A percentile compares a stretch with the other conserved stretches of the same genome.
phyloP scores from a whole-genome alignment of 2,329 filamentous ascomycete genomes.

The Didymellaceae sp. region DNA sequence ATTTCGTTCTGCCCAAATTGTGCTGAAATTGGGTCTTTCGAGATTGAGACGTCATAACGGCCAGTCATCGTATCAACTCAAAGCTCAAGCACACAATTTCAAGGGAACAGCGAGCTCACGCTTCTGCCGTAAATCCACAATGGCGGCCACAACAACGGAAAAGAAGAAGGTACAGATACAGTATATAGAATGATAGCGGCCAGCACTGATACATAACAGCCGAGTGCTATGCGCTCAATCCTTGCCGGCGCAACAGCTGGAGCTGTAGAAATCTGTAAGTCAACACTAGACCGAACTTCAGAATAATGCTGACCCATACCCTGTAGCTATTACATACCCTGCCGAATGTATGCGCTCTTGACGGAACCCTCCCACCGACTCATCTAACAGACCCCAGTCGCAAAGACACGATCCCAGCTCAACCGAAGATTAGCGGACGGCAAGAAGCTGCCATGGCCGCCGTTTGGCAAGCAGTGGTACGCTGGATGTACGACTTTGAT shows the following conservation, averaged over 20 bases:
- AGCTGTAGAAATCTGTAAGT: constrained; percentile 85
- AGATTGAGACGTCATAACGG: constrained; percentile 17
- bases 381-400: constrained; percentile 63
- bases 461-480: constrained; percentile 95
- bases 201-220: constrained; percentile 50
- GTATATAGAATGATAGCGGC: background rate
- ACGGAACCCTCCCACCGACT: background rate
- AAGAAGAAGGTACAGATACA: constrained; percentile 43
- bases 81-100: constrained; percentile 11
- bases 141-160: constrained; percentile 39
- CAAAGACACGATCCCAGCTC: constrained; percentile 92
- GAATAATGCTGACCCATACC: constrained; percentile 26
- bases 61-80: constrained; percentile 13
- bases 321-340: constrained; percentile 85
- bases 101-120: background rate
- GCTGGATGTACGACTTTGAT: constrained; percentile 97
- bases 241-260: constrained; percentile 92
- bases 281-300: background rate
- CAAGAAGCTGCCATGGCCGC: constrained; percentile 92
- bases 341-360: constrained; percentile 75
- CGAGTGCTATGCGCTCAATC: constrained; percentile 85
- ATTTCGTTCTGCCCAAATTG: background rate
- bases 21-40: background rate
- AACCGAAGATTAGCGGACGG: constrained; percentile 82
- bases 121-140: constrained; percentile 9